These are phyloP conservation scores for Thielaviopsis cerberus DNA, from an alignment of 2,329 filamentous ascomycete species.

Conservation along the genomic window DNA sequence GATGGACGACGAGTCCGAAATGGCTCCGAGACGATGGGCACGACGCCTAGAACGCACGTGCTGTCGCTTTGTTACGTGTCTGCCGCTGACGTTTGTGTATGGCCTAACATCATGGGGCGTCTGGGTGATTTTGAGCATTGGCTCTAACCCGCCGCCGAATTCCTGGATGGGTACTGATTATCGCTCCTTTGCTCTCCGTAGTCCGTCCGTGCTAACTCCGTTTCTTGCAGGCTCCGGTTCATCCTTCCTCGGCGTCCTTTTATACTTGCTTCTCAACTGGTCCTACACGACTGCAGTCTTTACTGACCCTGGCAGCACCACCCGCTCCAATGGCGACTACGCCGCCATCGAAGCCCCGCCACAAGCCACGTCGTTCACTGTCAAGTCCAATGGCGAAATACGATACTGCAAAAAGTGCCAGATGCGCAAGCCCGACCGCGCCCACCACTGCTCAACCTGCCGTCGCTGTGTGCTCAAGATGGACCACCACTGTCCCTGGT, in stretches of 20 bases:
- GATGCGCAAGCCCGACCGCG: slow-evolving; percentile 79
- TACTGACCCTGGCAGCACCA: slow-evolving; percentile 63
- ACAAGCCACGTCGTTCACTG: slow-evolving; percentile 58
- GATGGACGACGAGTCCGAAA: slow-evolving; percentile 20
- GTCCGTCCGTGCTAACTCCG: neutral
- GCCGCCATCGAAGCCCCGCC: slow-evolving; percentile 38
- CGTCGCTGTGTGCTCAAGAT: slow-evolving; percentile 92
- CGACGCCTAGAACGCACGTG: slow-evolving; percentile 64
- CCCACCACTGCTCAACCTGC: slow-evolving; percentile 93
- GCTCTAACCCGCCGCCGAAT: slow-evolving; percentile 33
- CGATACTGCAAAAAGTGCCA: slow-evolving; percentile 97
- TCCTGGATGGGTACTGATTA: slow-evolving; percentile 35
- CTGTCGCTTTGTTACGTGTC: slow-evolving; percentile 60
- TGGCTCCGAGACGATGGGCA: slow-evolving; percentile 41
- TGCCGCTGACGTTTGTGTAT: slow-evolving; percentile 81
- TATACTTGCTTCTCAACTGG: slow-evolving; percentile 69
- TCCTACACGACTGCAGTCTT: slow-evolving; percentile 89
- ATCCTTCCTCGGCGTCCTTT: slow-evolving; percentile 45
- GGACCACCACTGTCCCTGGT: slow-evolving; percentile 98
- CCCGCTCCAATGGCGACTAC: slow-evolving; percentile 45
- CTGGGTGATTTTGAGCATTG: slow-evolving; percentile 68
- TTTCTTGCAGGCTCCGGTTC: slow-evolving; percentile 28
- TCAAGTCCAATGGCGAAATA: slow-evolving; percentile 72
- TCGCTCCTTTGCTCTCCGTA: neutral
- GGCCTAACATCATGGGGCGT: slow-evolving; percentile 79